Conservation (phyloP, 495 filamentous ascomycete genomes). For the Trichoderma reesei region DNA sequence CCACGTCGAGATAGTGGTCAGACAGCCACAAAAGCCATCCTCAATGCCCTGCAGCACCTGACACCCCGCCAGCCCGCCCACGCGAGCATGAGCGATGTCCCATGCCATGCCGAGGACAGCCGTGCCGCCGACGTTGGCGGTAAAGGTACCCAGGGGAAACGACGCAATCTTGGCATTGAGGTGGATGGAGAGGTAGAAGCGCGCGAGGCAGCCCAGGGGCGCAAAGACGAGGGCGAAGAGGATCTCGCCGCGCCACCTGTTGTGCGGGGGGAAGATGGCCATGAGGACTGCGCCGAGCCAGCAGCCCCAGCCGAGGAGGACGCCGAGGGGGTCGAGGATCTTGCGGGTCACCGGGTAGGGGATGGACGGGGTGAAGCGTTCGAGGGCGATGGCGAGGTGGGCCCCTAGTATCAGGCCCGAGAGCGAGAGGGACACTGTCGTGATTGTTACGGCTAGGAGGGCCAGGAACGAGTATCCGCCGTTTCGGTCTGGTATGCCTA, state of each 20-base stretch:
- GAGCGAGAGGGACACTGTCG: constrained; percentile 58
- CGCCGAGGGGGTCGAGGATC: constrained; percentile 51
- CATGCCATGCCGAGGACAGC: constrained; percentile 52
- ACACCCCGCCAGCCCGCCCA: constrained; percentile 51
- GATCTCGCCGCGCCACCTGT: constrained; percentile 63
- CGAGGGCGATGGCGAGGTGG: constrained; percentile 61
- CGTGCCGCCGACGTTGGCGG: constrained; percentile 72
- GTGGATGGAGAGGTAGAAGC: constrained; percentile 60
- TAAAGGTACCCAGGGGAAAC: constrained; percentile 87
- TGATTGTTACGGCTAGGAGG: constrained; percentile 56
- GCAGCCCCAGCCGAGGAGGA: constrained; percentile 54
- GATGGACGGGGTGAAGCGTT: constrained; percentile 46
- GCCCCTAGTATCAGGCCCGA: constrained; percentile 62
- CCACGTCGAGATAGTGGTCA: constrained; percentile 93
- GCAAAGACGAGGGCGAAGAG: constrained; percentile 79
- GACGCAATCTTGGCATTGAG: constrained; percentile 55
- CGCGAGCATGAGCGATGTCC: constrained; percentile 57
- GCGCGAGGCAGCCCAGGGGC: constrained; percentile 64
- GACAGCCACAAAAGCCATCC: constrained; percentile 86
- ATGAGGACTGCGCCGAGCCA: constrained; percentile 78
- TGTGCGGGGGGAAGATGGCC: constrained; percentile 63
- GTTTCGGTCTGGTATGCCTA: constrained; percentile 37
- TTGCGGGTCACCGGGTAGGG: constrained; percentile 46
- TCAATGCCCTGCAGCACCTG: constrained; percentile 75
- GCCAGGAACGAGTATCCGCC: constrained; percentile 79